phyloP scores from a whole-genome alignment of 169 alveolate genomes.

The Plasmodium adleri region DNA sequence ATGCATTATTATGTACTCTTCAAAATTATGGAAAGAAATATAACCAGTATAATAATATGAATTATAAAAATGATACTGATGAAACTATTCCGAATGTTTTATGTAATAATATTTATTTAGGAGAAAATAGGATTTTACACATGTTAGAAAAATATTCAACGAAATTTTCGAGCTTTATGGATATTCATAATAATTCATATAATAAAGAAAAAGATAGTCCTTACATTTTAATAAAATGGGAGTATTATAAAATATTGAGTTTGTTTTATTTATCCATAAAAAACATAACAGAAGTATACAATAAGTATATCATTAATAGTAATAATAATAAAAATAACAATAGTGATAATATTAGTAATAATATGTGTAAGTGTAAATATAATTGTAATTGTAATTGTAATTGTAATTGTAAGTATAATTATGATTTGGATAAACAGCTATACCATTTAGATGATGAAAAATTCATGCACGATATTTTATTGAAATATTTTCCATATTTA shows the following conservation, averaged over 20 bases:
- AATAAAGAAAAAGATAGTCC: background rate
- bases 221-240: slow-evolving; percentile 17
- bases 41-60: background rate
- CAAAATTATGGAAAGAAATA: slow-evolving; percentile 6
- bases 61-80: background rate
- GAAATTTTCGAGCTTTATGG: slow-evolving; percentile 10
- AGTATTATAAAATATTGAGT: slow-evolving; percentile 40
- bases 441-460: background rate
- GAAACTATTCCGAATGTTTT: background rate
- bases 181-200: background rate
- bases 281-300: slow-evolving; percentile 3
- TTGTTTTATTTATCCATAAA: slow-evolving; percentile 6
- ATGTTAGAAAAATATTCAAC: slow-evolving; percentile 48
- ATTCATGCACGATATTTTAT: too few relatives aligned
- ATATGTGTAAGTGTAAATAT: background rate
- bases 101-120: slow-evolving; percentile 1
- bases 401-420: background rate
- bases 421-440: background rate
- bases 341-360: background rate
- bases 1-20: slow-evolving; percentile 3
- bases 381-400: background rate
- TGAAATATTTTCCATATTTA: too few relatives aligned
- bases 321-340: background rate
- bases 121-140: slow-evolving; percentile 27
- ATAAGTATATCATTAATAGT: background rate